Evolutionary conservation across 257 asterid genomes (phyloP), one percentile per base, ranked within the genome.

Genomic region (Przewalskia tangutica): DNA sequence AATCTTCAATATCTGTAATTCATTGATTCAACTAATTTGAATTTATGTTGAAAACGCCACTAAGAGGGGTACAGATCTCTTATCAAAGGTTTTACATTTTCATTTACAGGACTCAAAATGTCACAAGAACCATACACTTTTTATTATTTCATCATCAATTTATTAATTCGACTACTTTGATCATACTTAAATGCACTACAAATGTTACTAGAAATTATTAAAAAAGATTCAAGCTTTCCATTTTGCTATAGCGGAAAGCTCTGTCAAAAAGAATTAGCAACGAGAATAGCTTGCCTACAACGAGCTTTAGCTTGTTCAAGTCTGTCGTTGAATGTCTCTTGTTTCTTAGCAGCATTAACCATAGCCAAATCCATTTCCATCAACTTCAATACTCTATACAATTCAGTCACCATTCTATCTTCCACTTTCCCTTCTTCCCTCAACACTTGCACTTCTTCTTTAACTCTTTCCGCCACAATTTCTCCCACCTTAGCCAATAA

Each of bases 281-380:
- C 95, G 56, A 93, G 93, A 87, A 94, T 93, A 2, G 98, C 97
- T 87, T 94, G 98, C 81, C 97, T 93, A 83, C 97, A 91, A 3
- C 97, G 87, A 0, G 97, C 98, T 86, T 89, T 94, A 2, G 97
- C 98, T 84, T 91, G 94, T 80, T 86, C 79, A 46, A 94, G 89
- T 89, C 98, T 93, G 67, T 91, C 89, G 54, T 82, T 89, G 82
- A 94, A 20, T 2, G 97, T 93, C 42, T 94, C 97, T 51, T 90
- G 85, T 82, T 94, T 94, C 10, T 91, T 95, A 2, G 98, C 91
- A 81, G 93, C 98, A 86, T 83, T 88, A n/a, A 93, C 89, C 98
- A 94, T 93, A 2, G 95, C 89, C 89, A 94, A 84, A 64, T 94
- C 98, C 98, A 94, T 94, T 46, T 94, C 97, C 97, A 92, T 89